Base-by-base conservation (phyloP, 2,329 filamentous ascomycete species). In the Coleophoma crateriformis region DNA sequence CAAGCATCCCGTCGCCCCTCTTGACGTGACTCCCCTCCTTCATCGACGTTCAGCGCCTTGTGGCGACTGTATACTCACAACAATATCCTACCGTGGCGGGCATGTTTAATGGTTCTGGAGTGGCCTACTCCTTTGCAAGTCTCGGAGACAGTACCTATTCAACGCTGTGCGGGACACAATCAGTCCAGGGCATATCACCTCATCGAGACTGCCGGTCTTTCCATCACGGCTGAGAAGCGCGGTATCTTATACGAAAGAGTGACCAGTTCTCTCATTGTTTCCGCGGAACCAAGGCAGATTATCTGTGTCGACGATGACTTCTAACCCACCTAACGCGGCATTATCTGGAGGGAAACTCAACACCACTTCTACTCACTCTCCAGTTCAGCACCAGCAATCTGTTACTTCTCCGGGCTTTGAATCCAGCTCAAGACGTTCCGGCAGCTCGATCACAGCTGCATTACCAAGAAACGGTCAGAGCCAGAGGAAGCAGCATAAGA, bases 401-500 rank as follows among this genome's bases (percentile, higher is more conserved):
- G 51, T 53, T 10, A 50, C 48, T 33, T 63, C 59, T 32, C 58
- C 62, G 5, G 52, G 52, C 45, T 64, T 63, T 32, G 64, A 65
- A 33, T 58, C 60, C 10, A 52, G 46, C 33, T 58, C 58, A 15
- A 55, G 62, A 45, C 58, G 63, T 35, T 59, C 59, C 42, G 47
- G 52, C 15, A 52, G 52, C 32, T 50, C 57, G 33, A 58, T 54
- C 13, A 50, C n/a, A 42, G 38, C 56, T 14, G 49, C 73, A 7
- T 67, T 79, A 44, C 81, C 88, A 46, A 81, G 91, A 60, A 95
- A 88, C 68, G 82, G 78, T 47, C 92, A 97, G 71, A 75, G 73
- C 41, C 75, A 79, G 47, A 87, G 86, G 68, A 91, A 85, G 66
- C 90, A 94, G 68, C 90, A 96, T 71, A 90, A 89, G 66, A 82